These are phyloP conservation scores for Tetrahymena malaccensis DNA, from an alignment of 73 alveolate genomes.

Conservation along the genomic window DNA sequence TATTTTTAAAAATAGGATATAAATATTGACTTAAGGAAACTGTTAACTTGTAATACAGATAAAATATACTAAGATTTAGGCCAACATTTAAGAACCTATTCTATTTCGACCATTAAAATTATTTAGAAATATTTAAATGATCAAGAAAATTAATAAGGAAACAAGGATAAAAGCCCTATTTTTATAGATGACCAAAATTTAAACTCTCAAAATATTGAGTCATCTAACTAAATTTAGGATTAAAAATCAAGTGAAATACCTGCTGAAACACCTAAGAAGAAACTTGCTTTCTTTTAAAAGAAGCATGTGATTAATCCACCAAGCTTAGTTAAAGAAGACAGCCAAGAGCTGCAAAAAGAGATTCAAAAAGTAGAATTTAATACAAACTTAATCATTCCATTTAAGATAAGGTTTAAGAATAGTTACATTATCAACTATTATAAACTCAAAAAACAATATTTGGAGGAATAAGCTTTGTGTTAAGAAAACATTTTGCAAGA, in stretches of 20 bases:
- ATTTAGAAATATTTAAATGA: not conserved
- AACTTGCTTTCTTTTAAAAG: not conserved
- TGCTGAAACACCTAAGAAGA: not conserved
- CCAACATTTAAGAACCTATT: not conserved
- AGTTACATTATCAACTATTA: not conserved
- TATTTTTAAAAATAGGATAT: not conserved
- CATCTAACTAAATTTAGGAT: not conserved
- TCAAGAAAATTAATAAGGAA: not conserved
- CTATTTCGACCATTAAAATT: not conserved
- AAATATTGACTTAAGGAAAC: not conserved
- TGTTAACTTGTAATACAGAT: not conserved
- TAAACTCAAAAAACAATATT: not conserved
- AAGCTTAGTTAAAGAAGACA: not conserved
- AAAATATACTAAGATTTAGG: not conserved
- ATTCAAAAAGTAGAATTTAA: not conserved
- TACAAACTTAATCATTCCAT: not conserved
- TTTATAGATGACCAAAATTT: not conserved
- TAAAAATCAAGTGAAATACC: not conserved
- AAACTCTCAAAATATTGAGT: not conserved
- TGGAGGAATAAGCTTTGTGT: not conserved
- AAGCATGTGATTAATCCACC: not conserved
- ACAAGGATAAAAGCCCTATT: not conserved
- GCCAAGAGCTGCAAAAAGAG: not conserved
- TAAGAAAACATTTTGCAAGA: not conserved
- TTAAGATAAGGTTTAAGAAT: not conserved